Percentiles rank a stretch among this genome's conserved stretches.
Conservation (phyloP, 345 rosid genomes). For the Alliaria petiolata region DNA sequence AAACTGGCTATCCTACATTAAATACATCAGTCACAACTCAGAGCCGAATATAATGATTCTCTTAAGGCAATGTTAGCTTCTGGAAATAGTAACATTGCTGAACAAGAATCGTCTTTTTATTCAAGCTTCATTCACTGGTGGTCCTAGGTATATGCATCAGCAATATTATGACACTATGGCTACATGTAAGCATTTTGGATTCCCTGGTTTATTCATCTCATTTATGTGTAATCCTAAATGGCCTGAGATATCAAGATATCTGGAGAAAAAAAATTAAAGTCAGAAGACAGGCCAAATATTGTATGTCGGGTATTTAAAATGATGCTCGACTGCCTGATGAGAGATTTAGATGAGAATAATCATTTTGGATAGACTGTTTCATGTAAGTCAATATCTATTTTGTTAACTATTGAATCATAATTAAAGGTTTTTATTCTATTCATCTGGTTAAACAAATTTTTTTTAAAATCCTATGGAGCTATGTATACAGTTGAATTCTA, state of each 20-base stretch:
- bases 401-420: too few species aligned
- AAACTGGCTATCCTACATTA: not conserved
- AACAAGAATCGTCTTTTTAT: not conserved
- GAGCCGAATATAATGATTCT: not conserved
- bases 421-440: too few species aligned
- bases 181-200: not conserved
- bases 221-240: not conserved
- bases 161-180: not conserved
- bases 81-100: not conserved
- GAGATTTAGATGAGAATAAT: not conserved
- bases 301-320: not conserved
- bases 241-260: not conserved
- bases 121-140: not conserved
- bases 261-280: fast-evolving
- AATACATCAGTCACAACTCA: not conserved
- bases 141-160: not conserved
- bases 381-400: not conserved
- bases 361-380: not conserved
- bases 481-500: not conserved
- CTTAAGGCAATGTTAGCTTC: not conserved
- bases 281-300: not conserved
- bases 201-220: not conserved
- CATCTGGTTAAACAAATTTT: too few species aligned
- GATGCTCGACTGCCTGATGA: not conserved
- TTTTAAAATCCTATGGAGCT: not conserved